phyloP scores from a whole-genome alignment of 306 rosid genomes.

The Hippophae tibetana region DNA sequence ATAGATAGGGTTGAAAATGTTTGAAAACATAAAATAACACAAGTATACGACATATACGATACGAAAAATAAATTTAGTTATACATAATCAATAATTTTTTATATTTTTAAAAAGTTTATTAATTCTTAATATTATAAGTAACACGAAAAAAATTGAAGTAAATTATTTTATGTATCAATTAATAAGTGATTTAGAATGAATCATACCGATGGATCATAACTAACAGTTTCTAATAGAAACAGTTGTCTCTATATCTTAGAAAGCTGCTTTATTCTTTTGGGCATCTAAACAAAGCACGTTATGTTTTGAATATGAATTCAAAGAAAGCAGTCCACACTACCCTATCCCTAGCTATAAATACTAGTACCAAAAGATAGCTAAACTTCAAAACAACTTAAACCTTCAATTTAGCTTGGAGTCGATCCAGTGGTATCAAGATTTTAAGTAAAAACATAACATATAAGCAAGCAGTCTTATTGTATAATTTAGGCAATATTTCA shows the following conservation, averaged over 20 bases:
- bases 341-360: conserved; percentile 86
- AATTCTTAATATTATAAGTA: too few species aligned
- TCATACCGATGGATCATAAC: too few species aligned
- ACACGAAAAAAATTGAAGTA: too few species aligned
- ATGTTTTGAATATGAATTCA: conserved; percentile 40
- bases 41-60: too few species aligned
- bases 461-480: neutral
- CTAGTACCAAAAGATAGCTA: conserved; percentile 30
- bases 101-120: too few species aligned
- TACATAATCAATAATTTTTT: too few species aligned
- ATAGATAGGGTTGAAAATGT: too few species aligned
- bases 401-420: conserved; percentile 34
- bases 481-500: neutral
- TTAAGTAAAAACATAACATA: conserved; percentile 19
- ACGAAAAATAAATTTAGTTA: too few species aligned
- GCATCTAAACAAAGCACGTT: conserved; percentile 51
- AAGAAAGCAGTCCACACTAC: conserved; percentile 23
- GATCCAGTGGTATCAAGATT: conserved; percentile 42
- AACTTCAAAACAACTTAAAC: conserved; percentile 29
- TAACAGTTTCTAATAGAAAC: too few species aligned
- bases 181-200: too few species aligned
- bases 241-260: neutral
- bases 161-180: too few species aligned
- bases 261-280: conserved; percentile 28
- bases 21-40: too few species aligned